Percentiles rank a stretch among this genome's conserved stretches.
These are phyloP conservation scores for Trametes cinnabarina DNA, from an alignment of 768 basidiomycete species.

Conservation along the genomic window DNA sequence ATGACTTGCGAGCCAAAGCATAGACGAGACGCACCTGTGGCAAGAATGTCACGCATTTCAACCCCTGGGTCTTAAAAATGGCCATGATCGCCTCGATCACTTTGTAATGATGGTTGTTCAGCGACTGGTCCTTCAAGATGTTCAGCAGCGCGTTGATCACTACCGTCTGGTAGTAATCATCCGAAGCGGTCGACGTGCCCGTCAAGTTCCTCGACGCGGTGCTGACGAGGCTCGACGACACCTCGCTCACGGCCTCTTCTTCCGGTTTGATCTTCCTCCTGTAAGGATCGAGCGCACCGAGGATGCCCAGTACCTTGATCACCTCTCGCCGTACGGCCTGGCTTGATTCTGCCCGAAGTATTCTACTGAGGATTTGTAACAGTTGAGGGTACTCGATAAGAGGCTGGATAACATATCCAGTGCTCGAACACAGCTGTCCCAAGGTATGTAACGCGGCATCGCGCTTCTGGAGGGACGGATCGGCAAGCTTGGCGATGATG, in stretches of 20 bases:
- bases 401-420: conserved; percentile 91
- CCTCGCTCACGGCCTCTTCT: conserved; percentile 63
- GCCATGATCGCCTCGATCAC: conserved; percentile 98
- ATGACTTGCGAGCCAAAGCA: background rate
- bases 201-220: conserved; percentile 69
- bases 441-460: conserved; percentile 93
- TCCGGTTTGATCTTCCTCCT: conserved; percentile 74
- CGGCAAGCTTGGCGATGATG: conserved; percentile 85
- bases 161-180: conserved; percentile 97
- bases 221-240: conserved; percentile 37
- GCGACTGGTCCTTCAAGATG: conserved; percentile 85
- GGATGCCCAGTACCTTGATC: conserved; percentile 91
- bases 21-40: conserved; percentile 62
- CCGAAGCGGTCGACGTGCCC: conserved; percentile 61
- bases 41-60: conserved; percentile 93
- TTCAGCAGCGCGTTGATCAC: conserved; percentile 85
- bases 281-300: conserved; percentile 96
- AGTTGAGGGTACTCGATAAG: conserved; percentile 90
- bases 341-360: conserved; percentile 78
- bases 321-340: conserved; percentile 79
- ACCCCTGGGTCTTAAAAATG: conserved; percentile 96
- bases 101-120: conserved; percentile 83
- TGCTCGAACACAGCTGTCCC: conserved; percentile 93
- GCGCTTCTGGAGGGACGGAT: conserved; percentile 83
- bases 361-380: conserved; percentile 78